Conservation (phyloP, 345 rosid species). For the Salix exigua region DNA sequence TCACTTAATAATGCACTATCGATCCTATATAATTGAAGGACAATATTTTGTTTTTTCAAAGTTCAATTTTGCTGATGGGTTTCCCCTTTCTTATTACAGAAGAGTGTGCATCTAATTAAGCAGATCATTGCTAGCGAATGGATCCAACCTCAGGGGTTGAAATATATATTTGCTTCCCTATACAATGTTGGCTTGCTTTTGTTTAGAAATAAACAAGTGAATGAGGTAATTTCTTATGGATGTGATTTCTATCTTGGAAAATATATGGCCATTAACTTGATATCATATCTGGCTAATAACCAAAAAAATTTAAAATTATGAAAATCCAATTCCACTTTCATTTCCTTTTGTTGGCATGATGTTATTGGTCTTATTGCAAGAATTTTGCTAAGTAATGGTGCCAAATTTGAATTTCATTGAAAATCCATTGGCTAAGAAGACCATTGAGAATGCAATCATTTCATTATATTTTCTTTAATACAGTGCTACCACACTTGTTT, state of each 20-base stretch:
- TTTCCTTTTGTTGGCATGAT: neutral
- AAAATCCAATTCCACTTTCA: no score
- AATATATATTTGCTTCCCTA: conserved; percentile 50
- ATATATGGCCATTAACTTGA: neutral
- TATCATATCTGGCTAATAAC: neutral
- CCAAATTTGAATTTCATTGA: neutral
- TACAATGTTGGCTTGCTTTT: conserved; percentile 61
- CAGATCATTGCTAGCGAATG: conserved; percentile 53
- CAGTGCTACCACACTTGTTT: neutral
- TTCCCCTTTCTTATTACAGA: conserved; percentile 47
- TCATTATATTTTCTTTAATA: neutral
- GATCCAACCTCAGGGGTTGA: conserved; percentile 65
- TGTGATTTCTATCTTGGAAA: conserved; percentile 3
- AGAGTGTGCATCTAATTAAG: conserved; percentile 40
- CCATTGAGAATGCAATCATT: neutral
- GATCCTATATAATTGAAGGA: neutral
- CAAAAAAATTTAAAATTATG: no score
- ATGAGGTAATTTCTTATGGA: conserved; percentile 51
- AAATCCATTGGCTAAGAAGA: neutral
- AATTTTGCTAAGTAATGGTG: neutral
- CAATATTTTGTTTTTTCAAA: conserved; percentile 17
- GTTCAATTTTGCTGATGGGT: conserved; percentile 20
- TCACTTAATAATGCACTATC: conserved; percentile 3
- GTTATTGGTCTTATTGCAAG: neutral
- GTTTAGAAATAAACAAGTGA: conserved; percentile 56